These are phyloP conservation scores for Arthrobotrys musiformis DNA, from an alignment of 2,329 filamentous ascomycete genomes.

Conservation along the genomic window DNA sequence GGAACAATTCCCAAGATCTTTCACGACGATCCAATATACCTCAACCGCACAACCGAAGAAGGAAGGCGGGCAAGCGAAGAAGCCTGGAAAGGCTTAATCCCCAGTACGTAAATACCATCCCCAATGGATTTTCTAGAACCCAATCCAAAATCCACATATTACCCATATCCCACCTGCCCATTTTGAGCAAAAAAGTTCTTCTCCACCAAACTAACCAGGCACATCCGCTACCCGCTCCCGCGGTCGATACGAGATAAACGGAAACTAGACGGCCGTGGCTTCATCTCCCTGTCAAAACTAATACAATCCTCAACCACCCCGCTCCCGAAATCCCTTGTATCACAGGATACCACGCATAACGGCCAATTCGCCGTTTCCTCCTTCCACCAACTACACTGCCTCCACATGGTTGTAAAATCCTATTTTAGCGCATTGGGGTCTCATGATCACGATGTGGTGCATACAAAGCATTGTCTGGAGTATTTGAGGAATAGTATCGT, in stretches of 20 bases:
- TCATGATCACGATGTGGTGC: slow-evolving; percentile 61
- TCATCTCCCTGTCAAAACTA: slow-evolving; percentile 44
- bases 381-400: slow-evolving; percentile 64
- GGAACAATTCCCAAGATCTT: slow-evolving; percentile 34
- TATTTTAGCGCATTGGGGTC: slow-evolving; percentile 58
- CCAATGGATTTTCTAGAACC: neutral
- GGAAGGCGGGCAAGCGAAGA: slow-evolving; percentile 29
- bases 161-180: neutral
- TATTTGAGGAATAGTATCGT: slow-evolving; percentile 63
- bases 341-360: slow-evolving; percentile 18
- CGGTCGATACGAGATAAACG: neutral
- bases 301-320: slow-evolving; percentile 21
- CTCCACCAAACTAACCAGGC: neutral
- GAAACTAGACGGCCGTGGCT: slow-evolving; percentile 40
- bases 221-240: neutral
- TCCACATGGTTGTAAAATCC: slow-evolving; percentile 62
- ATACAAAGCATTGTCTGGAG: slow-evolving; percentile 63
- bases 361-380: slow-evolving; percentile 58
- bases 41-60: slow-evolving; percentile 39
- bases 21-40: slow-evolving; percentile 34
- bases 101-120: slow-evolving; percentile 10
- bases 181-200: neutral
- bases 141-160: no score
- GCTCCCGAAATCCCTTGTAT: slow-evolving; percentile 11
- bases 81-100: slow-evolving; percentile 44